A percentile compares a stretch with the other conserved stretches of the same genome.
Evolutionary conservation across 371 early-diverging fungal genomes (phyloP).

Genomic region (Choanephora cucurbitarum): DNA sequence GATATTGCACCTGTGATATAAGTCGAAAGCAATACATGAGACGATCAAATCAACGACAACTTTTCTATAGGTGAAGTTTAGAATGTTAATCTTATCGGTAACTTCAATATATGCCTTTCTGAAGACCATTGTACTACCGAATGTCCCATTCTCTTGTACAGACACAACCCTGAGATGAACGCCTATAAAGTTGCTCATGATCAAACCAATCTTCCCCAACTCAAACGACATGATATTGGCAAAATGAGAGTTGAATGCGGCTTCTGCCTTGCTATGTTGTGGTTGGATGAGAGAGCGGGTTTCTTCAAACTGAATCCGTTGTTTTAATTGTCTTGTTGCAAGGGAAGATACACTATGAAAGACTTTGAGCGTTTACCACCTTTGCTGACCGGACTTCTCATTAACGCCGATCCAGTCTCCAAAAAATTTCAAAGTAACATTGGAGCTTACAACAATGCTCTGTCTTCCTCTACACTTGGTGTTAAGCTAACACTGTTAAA

Average conservation of each 20-base stretch:
- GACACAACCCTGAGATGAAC: neutral
- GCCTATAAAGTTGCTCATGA: neutral
- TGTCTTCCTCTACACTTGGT: constrained; percentile 20
- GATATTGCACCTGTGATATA: too few relatives aligned
- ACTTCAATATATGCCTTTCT: neutral
- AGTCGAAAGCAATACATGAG: neutral
- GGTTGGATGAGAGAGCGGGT: constrained; percentile 6
- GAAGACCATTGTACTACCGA: neutral
- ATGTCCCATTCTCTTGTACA: too few relatives aligned
- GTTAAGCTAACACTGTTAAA: too few relatives aligned
- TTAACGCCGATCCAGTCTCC: neutral
- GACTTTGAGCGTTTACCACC: neutral
- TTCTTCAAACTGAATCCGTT: neutral
- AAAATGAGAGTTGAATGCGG: constrained; percentile 7
- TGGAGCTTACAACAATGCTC: constrained; percentile 17
- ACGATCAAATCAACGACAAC: neutral
- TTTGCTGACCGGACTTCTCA: neutral
- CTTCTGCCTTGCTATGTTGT: constrained; percentile 5
- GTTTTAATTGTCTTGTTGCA: constrained; percentile 5
- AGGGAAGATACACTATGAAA: neutral
- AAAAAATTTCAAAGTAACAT: constrained; percentile 12
- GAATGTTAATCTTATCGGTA: neutral
- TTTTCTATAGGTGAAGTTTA: neutral
- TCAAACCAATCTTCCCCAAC: neutral
- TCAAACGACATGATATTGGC: constrained; percentile 2